Conservation (phyloP, 192 early-diverging fungal species). For the Rhizophagus prolifer region DNA sequence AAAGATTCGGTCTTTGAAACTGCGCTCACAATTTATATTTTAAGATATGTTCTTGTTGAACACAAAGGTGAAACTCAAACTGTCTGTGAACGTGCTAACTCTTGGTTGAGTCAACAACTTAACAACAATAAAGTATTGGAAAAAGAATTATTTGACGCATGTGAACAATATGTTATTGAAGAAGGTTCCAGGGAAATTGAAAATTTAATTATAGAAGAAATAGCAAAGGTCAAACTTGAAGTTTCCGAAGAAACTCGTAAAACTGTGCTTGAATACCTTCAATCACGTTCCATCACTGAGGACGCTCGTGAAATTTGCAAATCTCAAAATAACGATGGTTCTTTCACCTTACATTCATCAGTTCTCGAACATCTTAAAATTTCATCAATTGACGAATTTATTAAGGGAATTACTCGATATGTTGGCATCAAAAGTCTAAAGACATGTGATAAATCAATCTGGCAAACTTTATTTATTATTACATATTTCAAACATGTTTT, state of each 20-base stretch:
- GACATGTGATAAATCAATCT: neutral
- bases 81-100: neutral
- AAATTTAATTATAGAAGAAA: neutral
- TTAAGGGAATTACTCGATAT: neutral
- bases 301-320: neutral
- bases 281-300: neutral
- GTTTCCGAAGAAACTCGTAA: neutral
- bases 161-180: neutral
- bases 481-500: neutral
- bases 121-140: neutral
- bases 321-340: neutral
- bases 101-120: neutral
- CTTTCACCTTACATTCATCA: neutral
- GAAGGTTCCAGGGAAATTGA: neutral
- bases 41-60: neutral
- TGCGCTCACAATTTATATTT: neutral
- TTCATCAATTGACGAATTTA: neutral
- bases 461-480: neutral
- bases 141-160: neutral
- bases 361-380: conserved; percentile 1
- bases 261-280: neutral
- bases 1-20: neutral
- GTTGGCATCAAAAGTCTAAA: neutral
- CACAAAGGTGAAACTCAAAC: neutral
- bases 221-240: neutral